These are phyloP conservation scores for Salvia splendens DNA, from an alignment of 257 asterid genomes.

Conservation along the genomic window DNA sequence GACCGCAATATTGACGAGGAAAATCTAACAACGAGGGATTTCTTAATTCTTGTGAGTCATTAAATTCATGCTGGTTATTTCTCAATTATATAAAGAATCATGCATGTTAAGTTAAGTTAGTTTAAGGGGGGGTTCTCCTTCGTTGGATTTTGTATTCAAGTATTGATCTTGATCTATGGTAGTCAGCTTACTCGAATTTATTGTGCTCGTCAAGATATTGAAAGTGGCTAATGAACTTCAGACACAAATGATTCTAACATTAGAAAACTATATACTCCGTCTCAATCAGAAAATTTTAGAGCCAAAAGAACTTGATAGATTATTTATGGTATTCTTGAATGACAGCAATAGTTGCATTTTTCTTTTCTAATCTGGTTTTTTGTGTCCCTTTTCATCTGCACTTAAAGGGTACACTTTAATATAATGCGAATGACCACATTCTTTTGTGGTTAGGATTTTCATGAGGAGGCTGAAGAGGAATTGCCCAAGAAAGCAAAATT, in stretches of 20 bases:
- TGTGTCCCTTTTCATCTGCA: neutral
- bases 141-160: neutral
- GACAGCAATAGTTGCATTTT: neutral
- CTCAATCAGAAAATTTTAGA: constrained; percentile 16
- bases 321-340: neutral
- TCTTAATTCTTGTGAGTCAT: constrained; percentile 79
- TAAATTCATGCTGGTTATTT: constrained; percentile 16
- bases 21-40: constrained; percentile 60
- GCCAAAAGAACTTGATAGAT: constrained; percentile 2
- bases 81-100: constrained; percentile 9
- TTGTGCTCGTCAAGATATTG: constrained; percentile 21
- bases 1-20: constrained; percentile 85
- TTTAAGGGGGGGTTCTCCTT: neutral
- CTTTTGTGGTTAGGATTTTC: constrained; percentile 55
- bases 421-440: constrained; percentile 14
- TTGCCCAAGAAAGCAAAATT: constrained; percentile 75
- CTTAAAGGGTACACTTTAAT: neutral
- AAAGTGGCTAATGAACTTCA: neutral
- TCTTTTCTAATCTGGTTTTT: constrained; percentile 8
- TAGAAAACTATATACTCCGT: neutral
- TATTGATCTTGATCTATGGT: constrained; percentile 21
- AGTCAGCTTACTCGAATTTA: constrained; percentile 5
- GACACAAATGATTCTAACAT: neutral
- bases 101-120: neutral
- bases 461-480: constrained; percentile 94